Base-by-base conservation (phyloP, 2,329 filamentous ascomycete species). In the Talaromyces marneffei region DNA sequence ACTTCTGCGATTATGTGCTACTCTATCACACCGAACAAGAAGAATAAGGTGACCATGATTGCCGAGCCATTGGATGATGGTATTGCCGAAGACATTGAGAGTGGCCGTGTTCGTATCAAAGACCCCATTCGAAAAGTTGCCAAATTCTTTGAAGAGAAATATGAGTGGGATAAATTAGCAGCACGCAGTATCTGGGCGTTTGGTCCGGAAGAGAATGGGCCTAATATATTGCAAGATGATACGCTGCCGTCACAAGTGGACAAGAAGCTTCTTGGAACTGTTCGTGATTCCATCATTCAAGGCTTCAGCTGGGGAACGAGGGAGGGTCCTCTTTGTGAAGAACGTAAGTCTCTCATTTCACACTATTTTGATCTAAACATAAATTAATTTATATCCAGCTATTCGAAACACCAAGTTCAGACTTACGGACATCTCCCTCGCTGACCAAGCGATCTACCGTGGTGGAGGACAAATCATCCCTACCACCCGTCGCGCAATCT, bases 41-140 rank as follows among this genome's bases (percentile, higher is more conserved):
- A 97, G 81, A 99, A 99, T 80, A 96, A 96, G 75, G 89, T 99
- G 70, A 97, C 94, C 37, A 97, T 99, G 91, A 90, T 97, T 61
- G 94, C 94, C 3, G 94, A 99, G 74, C 93, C 94, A 35, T 80
- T 99, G 14, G 94, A 99, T 67, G 90, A 95, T 68, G 94, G 94
- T 16, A 96, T 99, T 65, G 91, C 93, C 4, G 87, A 90, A 69
- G 94, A 99, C 69, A 97, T 99, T 65, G 94, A 99, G 78, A 87
- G 85, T 53, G 92, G 93, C 27, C 88, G 85, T 60, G 92, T 99
- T 68, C 92, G 85, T 70, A 97, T 99, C 78, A 91, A 89, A 65
- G 93, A 97, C 68, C 92, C 94, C 2, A 89, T 94, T 46, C 88
- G 92, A 61, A 92, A 93, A 72, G 94, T 95, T 44, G 93, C 92